Evolutionary conservation across 495 filamentous ascomycete species (phyloP), one percentile per base, ranked within the genome.

Genomic region (Sabuloglossum arenarium): DNA sequence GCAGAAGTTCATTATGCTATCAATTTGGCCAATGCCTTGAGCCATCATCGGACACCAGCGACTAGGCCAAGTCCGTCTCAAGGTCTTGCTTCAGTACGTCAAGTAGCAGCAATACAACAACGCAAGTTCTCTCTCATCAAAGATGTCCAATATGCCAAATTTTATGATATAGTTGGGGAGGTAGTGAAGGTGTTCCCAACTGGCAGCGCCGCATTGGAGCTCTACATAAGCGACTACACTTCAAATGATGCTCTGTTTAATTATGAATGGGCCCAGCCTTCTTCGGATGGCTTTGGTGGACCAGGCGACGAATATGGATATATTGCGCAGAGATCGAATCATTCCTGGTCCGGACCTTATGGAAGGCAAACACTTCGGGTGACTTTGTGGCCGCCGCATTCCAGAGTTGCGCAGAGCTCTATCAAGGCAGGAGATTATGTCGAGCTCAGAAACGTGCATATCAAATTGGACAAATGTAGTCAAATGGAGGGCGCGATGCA

Each of bases 211-310:
- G 75, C 65, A 55, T 64, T 75, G 21, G 78, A 82, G 1, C 45
- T 98, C 0, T 88, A 89, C 66, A 64, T 95, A 19, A 88, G 86
- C 0, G 91, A 98, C 65, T 98, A 94, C 66, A 94, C 89, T 9
- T 64, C 73, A 25, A 84, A 93, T 58, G 60, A 66, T 0, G 56
- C 61, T 30, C 76, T 97, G 23, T 78, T 73, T 46, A 67, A 79
- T 31, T 79, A 81, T 52, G 70, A 68, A 23, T 74, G 72, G 58
- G 68, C 64, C 21, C 60, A 63, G 11, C 62, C 66, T 10, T 63
- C 66, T 27, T 59, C 66, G 32, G 62, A 68, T 53, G 63, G 61
- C n/a, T 43, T 55, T 9, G 70, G 65, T 5, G 62, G 60, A 21
- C 70, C 77, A 46, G 77, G 73, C 0, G 79, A 81, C 58, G 56